Evolutionary conservation across 1,139 yeast genomes (phyloP).

Genomic region (Blastobotrys elegans): DNA sequence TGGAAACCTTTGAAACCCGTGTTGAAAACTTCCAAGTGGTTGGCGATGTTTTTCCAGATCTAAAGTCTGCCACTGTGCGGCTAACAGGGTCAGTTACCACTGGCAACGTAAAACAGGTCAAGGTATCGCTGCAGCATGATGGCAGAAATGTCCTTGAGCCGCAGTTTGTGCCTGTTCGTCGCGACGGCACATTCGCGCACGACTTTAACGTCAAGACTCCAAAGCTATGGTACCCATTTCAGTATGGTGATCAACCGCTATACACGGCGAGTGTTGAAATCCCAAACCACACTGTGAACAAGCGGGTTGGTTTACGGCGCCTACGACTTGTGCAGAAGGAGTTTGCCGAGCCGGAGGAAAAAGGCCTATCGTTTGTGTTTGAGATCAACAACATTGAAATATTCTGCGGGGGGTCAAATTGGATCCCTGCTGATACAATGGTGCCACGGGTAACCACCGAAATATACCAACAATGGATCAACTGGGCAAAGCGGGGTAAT

Average conservation of each 20-base stretch:
- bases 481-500: slow-evolving; percentile 36
- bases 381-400: slow-evolving; percentile 38
- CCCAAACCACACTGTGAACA: slow-evolving; percentile 1
- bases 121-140: not conserved
- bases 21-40: slow-evolving; percentile 12
- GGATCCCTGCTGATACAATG: slow-evolving; percentile 46
- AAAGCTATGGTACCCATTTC: slow-evolving; percentile 41
- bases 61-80: slow-evolving; percentile 11
- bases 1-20: slow-evolving; percentile 15
- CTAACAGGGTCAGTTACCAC: slow-evolving; percentile 10
- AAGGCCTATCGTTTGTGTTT: slow-evolving; percentile 41
- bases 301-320: slow-evolving; percentile 38
- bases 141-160: not conserved
- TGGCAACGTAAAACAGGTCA: not conserved
- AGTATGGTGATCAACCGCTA: slow-evolving; percentile 38
- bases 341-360: slow-evolving; percentile 20
- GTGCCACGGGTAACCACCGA: slow-evolving; percentile 30
- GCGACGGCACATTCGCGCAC: not conserved
- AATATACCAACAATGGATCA: slow-evolving; percentile 37
- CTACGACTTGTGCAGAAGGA: slow-evolving; percentile 39
- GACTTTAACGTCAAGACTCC: slow-evolving; percentile 20
- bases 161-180: not conserved
- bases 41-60: slow-evolving; percentile 19
- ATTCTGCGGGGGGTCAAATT: slow-evolving; percentile 41
- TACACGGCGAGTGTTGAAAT: slow-evolving; percentile 29